Percentiles rank a stretch among this genome's conserved stretches.
These are phyloP conservation scores for Psilocybe azurescens DNA, from an alignment of 768 basidiomycete genomes.

Conservation along the genomic window DNA sequence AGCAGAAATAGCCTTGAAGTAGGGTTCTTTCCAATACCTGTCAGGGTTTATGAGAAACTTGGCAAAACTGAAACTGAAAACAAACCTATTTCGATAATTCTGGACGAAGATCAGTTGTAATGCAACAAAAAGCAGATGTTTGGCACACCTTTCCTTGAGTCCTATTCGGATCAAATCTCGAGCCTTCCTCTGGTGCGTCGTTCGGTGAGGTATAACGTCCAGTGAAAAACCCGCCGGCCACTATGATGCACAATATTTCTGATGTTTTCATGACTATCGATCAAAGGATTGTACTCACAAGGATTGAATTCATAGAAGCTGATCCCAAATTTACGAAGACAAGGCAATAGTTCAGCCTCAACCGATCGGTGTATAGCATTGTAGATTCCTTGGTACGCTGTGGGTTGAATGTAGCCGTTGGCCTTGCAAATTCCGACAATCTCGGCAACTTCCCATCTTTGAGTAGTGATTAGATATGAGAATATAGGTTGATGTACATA, in stretches of 20 bases:
- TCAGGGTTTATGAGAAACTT: not conserved
- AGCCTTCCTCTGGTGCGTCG: conserved; percentile 51
- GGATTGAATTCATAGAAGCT: conserved; percentile 64
- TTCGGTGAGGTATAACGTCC: conserved; percentile 51
- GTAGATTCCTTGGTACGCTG: conserved; percentile 57
- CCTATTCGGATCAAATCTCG: conserved; percentile 56
- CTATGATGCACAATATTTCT: conserved; percentile 30
- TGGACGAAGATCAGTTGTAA: conserved; percentile 15
- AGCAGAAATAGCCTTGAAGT: conserved; percentile 52
- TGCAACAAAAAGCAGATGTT: not conserved
- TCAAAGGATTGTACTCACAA: conserved; percentile 34
- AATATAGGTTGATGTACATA: not conserved
- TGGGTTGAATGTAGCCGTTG: conserved; percentile 59
- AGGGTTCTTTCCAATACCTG: conserved; percentile 60
- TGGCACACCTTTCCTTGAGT: conserved; percentile 21
- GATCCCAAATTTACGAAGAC: conserved; percentile 61
- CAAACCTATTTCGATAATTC: conserved; percentile 44
- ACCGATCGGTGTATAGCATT: conserved; percentile 46
- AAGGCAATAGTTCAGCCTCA: conserved; percentile 55
- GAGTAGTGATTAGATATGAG: not conserved
- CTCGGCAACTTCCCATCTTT: conserved; percentile 69
- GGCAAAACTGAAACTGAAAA: not conserved
- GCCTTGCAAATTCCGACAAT: conserved; percentile 60
- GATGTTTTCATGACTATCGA: not conserved
- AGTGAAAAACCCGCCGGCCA: conserved; percentile 65